Conservation (phyloP, 805 yeast genomes). For the Teunomyces cretensis region DNA sequence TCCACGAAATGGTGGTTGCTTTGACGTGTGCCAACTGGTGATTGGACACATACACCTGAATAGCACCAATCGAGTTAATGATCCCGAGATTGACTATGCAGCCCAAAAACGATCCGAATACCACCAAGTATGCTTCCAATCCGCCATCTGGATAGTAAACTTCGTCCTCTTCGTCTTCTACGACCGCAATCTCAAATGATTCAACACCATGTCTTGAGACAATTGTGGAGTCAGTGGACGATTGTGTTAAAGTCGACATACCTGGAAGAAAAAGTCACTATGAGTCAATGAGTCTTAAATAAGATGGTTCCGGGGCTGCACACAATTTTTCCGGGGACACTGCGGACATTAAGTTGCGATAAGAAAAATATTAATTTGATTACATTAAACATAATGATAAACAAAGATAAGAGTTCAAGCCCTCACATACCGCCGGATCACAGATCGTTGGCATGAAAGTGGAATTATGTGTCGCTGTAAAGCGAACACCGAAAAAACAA, state of each 20-base stretch:
- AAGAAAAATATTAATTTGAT: no score
- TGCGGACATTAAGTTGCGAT: no score
- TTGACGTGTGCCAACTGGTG: conserved; percentile 50
- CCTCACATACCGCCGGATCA: no score
- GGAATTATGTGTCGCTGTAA: no score
- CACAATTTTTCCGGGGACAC: no score
- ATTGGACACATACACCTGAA: conserved; percentile 56
- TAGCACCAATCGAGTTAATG: conserved; percentile 59
- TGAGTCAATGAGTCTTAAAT: no score
- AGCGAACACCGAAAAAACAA: no score
- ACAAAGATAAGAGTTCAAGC: no score
- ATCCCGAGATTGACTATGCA: conserved; percentile 55
- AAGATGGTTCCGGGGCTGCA: no score
- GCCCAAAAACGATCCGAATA: conserved; percentile 60
- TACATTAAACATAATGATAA: no score
- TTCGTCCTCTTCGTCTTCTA: not conserved
- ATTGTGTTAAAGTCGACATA: not conserved
- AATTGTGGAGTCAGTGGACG: not conserved
- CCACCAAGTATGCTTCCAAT: conserved; percentile 50
- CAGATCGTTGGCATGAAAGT: no score
- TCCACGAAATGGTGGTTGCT: conserved; percentile 58
- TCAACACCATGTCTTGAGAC: conserved; percentile 3
- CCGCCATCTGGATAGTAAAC: conserved; percentile 59
- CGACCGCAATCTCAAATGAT: not conserved
- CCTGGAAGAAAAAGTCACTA: no score